Evolutionary conservation across 1,284 basidiomycete species (phyloP).

Genomic region (Ceratobasidium papillatum): DNA sequence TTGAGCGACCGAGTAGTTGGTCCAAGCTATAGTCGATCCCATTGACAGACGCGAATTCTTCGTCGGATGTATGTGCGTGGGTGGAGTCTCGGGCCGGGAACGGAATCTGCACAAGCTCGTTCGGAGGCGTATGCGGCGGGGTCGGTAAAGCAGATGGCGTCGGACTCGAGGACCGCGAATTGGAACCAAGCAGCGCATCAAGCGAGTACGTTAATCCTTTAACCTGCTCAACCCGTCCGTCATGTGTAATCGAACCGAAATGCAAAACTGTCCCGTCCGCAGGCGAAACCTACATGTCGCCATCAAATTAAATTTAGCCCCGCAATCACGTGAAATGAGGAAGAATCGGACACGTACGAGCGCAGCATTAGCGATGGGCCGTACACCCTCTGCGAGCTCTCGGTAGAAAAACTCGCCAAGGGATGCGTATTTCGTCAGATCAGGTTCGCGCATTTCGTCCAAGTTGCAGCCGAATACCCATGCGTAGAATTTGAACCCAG

Average conservation of each 20-base stretch:
- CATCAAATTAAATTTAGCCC: background rate
- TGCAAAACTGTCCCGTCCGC: conserved; percentile 94
- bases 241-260: conserved; percentile 85
- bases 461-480: conserved; percentile 93
- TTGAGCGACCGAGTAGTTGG: conserved; percentile 69
- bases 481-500: conserved; percentile 87
- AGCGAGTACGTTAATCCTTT: conserved; percentile 98
- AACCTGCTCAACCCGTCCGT: conserved; percentile 89
- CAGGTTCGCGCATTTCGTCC: conserved; percentile 84
- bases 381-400: conserved; percentile 80
- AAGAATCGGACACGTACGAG: conserved; percentile 64
- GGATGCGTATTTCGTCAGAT: conserved; percentile 81
- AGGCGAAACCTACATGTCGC: conserved; percentile 58
- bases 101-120: conserved; percentile 55
- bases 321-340: background rate
- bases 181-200: conserved; percentile 87
- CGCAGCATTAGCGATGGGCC: conserved; percentile 80
- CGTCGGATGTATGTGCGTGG: conserved; percentile 62
- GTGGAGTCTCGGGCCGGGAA: conserved; percentile 65
- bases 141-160: conserved; percentile 57
- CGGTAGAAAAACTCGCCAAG: conserved; percentile 97
- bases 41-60: conserved; percentile 95
- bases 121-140: conserved; percentile 47
- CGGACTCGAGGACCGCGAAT: conserved; percentile 5
- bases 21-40: conserved; percentile 95